Evolutionary conservation across 257 asterid species (phyloP).

Genomic region (Solanum clarkiae): DNA sequence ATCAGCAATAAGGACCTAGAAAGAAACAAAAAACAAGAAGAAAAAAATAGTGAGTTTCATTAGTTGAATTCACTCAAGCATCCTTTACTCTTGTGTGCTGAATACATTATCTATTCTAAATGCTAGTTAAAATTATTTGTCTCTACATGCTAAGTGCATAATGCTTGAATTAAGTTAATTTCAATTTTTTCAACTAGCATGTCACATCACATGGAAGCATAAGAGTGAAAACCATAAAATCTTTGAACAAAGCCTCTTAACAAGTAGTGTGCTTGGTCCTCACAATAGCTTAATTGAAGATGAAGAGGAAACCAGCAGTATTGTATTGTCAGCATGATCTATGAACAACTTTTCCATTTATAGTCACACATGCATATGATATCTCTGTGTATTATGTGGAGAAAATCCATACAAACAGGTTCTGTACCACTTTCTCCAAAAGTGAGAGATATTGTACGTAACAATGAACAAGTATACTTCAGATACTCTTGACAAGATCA

Average conservation of each 20-base stretch:
- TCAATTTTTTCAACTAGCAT: neutral
- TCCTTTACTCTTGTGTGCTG: neutral
- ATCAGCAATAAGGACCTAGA: constrained; percentile 83
- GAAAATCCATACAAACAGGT: neutral
- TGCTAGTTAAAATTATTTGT: neutral
- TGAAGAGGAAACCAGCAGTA: neutral
- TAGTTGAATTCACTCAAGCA: neutral
- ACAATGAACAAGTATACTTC: neutral
- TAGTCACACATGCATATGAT: neutral
- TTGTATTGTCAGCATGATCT: neutral
- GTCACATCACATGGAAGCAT: neutral
- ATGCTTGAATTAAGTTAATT: neutral
- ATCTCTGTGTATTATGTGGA: neutral
- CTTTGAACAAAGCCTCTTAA: neutral
- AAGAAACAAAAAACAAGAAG: neutral
- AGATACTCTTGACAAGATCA: neutral
- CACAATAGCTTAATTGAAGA: neutral
- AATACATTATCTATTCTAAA: neutral
- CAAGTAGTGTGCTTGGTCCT: neutral
- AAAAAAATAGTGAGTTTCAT: neutral
- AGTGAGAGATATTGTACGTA: neutral
- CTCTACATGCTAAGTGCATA: neutral
- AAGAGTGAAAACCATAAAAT: neutral
- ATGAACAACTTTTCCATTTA: neutral
- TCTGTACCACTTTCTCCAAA: neutral